These are phyloP conservation scores for Ceratocystiopsis sp. DNA, from an alignment of 2,329 filamentous ascomycete species.

Conservation along the genomic window DNA sequence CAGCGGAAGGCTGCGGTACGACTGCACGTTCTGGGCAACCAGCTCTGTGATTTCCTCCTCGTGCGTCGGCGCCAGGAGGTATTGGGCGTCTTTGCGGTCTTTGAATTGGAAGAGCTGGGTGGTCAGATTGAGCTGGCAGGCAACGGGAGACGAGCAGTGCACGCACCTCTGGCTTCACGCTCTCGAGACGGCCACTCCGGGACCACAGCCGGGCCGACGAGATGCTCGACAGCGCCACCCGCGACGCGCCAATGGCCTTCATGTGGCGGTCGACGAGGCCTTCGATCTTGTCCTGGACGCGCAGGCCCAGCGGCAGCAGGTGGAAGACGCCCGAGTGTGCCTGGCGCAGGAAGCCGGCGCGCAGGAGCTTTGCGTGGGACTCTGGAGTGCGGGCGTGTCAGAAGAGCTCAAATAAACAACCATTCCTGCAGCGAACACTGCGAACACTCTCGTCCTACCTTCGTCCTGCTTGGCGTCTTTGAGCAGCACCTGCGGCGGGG, in stretches of 20 bases:
- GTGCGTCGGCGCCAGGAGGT: constrained; percentile 79
- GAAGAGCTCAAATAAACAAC: not conserved
- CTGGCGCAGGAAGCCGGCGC: constrained; percentile 57
- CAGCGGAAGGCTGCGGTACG: constrained; percentile 73
- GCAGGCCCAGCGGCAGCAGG: constrained; percentile 67
- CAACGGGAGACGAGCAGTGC: too few relatives aligned
- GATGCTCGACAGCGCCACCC: constrained; percentile 66
- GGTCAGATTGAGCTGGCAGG: constrained; percentile 10
- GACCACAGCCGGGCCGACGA: constrained; percentile 75
- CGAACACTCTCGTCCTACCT: constrained; percentile 19
- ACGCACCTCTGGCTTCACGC: constrained; percentile 52
- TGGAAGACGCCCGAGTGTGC: constrained; percentile 87
- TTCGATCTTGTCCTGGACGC: constrained; percentile 81
- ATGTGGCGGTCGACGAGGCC: constrained; percentile 78
- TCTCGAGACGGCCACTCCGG: constrained; percentile 63
- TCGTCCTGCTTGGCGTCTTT: constrained; percentile 40
- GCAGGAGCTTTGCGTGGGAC: constrained; percentile 48
- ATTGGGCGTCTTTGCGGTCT: constrained; percentile 59
- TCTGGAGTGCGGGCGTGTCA: constrained; percentile 21
- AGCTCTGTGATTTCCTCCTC: constrained; percentile 89
- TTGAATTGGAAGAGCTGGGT: constrained; percentile 57
- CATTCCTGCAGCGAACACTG: too few relatives aligned
- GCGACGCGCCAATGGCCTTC: constrained; percentile 64
- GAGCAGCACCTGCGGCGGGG: constrained; percentile 39
- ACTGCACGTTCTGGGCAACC: constrained; percentile 54